Evolutionary conservation across 2,329 filamentous ascomycete genomes (phyloP).

Genomic region (Cladosporium sp.): DNA sequence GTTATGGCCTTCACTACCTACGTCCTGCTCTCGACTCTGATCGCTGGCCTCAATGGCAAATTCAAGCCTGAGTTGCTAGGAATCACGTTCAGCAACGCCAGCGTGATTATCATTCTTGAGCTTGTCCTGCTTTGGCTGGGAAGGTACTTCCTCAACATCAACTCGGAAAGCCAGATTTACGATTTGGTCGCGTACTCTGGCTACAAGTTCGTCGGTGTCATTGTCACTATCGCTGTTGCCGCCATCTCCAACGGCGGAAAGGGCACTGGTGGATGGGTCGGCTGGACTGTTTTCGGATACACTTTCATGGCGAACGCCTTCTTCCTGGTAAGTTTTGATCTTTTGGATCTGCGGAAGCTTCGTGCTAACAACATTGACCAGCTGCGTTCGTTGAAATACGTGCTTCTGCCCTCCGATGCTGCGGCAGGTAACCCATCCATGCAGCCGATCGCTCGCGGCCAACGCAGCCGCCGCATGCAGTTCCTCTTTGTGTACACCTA

Average conservation of each 20-base stretch:
- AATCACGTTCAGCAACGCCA: conserved; percentile 78
- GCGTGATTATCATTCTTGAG: conserved; percentile 79
- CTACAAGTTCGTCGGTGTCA: conserved; percentile 98
- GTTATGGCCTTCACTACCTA: conserved; percentile 98
- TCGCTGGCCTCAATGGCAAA: conserved; percentile 82
- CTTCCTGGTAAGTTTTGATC: conserved; percentile 67
- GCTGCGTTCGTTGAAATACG: conserved; percentile 94
- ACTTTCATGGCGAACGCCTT: conserved; percentile 92
- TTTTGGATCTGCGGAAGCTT: background rate
- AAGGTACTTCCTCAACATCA: conserved; percentile 90
- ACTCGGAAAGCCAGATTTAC: conserved; percentile 85
- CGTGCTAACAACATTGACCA: conserved; percentile 34
- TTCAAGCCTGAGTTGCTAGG: conserved; percentile 94
- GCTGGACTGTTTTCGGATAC: conserved; percentile 86
- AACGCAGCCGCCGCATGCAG: conserved; percentile 82
- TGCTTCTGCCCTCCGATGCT: conserved; percentile 79
- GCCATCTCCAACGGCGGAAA: conserved; percentile 73
- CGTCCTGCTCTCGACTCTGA: conserved; percentile 84
- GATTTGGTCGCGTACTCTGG: conserved; percentile 95
- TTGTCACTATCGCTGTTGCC: conserved; percentile 75
- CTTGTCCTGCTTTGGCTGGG: conserved; percentile 87
- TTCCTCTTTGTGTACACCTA: conserved; percentile 95
- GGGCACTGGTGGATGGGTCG: conserved; percentile 81
- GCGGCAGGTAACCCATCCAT: conserved; percentile 61
- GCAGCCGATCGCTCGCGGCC: conserved; percentile 73